Evolutionary conservation across 2,329 filamentous ascomycete species (phyloP), one percentile per base, ranked within the genome.

Genomic region (Fusarium sp.): DNA sequence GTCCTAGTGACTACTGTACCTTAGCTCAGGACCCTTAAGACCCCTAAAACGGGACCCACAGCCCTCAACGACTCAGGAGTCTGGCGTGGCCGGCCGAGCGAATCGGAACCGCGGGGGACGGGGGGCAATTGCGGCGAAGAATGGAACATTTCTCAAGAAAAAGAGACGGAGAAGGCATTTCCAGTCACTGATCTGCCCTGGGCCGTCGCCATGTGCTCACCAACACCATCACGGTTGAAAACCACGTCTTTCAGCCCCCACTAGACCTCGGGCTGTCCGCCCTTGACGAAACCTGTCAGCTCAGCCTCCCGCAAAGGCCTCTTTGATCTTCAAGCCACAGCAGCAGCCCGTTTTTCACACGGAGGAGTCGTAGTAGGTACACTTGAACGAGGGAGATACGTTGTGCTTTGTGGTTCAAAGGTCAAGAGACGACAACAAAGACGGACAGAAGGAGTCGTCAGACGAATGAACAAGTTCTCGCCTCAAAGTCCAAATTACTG

Each of bases 1-100:
- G 44, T 44, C 40, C 13, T 14, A 44, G 40, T 44, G 40, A 44
- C 44, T 49, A 27, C 25, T 4, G 25, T 27, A 27, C 25, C 25
- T 27, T 27, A 49, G 44, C 4, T 16, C 44, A 49, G 50, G 50
- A 53, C 50, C 50, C 53, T 53, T 60, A 59, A 66, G 61, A 69
- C 68, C 68, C 64, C 58, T 71, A 70, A 63, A 68, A 65, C 11
- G 16, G 6, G 65, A 58, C 61, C 68, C 68, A 69, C 64, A 27
- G 11, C 54, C 38, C 57, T 44, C 55, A 59, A 67, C 68, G 58
- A 71, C 63, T 69, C 68, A 71, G 68, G 68, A 69, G 68, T 59
- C 60, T 61, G 54, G 67, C 42, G 33, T 13, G 29, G 53, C 27
- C 57, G 8, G 54, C 33, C 29, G 36, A 34, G 34, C 68, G 65